Evolutionary conservation across 345 rosid genomes (phyloP).

Genomic region (Turnera subulata): DNA sequence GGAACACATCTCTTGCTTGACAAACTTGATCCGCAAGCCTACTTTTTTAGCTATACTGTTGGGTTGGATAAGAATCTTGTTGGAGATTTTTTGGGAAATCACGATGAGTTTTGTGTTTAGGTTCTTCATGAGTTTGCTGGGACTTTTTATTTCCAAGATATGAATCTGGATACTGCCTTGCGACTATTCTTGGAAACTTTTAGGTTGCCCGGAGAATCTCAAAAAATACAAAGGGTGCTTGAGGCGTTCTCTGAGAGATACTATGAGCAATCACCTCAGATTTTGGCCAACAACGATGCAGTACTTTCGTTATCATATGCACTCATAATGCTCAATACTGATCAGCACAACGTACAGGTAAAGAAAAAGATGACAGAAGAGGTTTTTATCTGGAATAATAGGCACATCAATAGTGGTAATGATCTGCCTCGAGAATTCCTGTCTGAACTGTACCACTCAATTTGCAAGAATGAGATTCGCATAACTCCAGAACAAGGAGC

Average conservation of each 20-base stretch:
- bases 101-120: slow-evolving; percentile 96
- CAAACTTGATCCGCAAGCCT: slow-evolving; percentile 98
- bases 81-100: slow-evolving; percentile 97
- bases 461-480: slow-evolving; percentile 96
- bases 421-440: slow-evolving; percentile 88
- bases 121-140: slow-evolving; percentile 99
- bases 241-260: slow-evolving; percentile 99
- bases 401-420: slow-evolving; percentile 87
- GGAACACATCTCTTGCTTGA: slow-evolving; percentile 98
- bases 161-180: slow-evolving; percentile 94
- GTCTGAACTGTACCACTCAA: slow-evolving; percentile 78
- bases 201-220: slow-evolving; percentile 97
- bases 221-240: slow-evolving; percentile 94
- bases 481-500: slow-evolving; percentile 93
- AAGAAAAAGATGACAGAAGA: slow-evolving; percentile 99
- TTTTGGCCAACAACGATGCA: slow-evolving; percentile 93
- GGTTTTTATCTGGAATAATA: slow-evolving; percentile 89
- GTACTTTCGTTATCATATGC: slow-evolving; percentile 90
- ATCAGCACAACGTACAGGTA: slow-evolving; percentile 95
- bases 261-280: slow-evolving; percentile 88
- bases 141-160: slow-evolving; percentile 96
- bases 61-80: slow-evolving; percentile 98
- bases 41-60: slow-evolving; percentile 94
- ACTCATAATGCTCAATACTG: slow-evolving; percentile 94
- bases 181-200: slow-evolving; percentile 91